Evolutionary conservation across 116 monocot species (phyloP), one percentile per base, ranked within the genome.

Genomic region (Zostera marina): DNA sequence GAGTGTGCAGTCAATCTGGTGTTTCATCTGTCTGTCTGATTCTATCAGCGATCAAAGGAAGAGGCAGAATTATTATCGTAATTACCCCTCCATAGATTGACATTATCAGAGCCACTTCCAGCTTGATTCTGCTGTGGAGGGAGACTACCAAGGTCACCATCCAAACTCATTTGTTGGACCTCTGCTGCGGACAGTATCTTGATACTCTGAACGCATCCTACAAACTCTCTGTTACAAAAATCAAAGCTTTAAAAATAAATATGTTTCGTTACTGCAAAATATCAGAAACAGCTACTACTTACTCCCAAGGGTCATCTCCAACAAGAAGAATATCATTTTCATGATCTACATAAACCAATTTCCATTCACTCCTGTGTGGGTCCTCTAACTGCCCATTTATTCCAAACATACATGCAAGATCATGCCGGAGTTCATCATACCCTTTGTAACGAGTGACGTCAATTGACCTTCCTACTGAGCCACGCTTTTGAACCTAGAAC

Each of bases 291-390:
- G 20, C 20, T 16, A 52, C 21, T 14, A 38, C 92, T 67, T 83
- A 92, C 92, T 92, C 92, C 92, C 92, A 92, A 25, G 92, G 92
- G 65, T 92, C 92, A 47, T 92, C 92, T 60, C 92, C 92, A 22
- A 92, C 92, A 46, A 92, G 81, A 14, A 92, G 78, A 47, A 87
- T 81, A 26, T 92, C 92, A 56, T 92, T 92, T 51, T 92, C 92
- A 55, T 92, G 87, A 68, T 92, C 92, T 5, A 92, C 77, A 59
- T 92, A 92, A 9, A 92, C 92, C 44, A 92, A 76, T 47, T 92
- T 92, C 92, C 92, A 92, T 44, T 92, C 92, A 1, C 78, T 80
- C 54, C 83, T 74, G 38, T 80, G 76, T 4, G 76, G 78, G 55
- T 92, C 83, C 68, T 87, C 87, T 13, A 92, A 73, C 43, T 87